These are phyloP conservation scores for Rhizopus stolonifer DNA, from an alignment of 371 early-diverging fungal genomes.

Conservation along the genomic window DNA sequence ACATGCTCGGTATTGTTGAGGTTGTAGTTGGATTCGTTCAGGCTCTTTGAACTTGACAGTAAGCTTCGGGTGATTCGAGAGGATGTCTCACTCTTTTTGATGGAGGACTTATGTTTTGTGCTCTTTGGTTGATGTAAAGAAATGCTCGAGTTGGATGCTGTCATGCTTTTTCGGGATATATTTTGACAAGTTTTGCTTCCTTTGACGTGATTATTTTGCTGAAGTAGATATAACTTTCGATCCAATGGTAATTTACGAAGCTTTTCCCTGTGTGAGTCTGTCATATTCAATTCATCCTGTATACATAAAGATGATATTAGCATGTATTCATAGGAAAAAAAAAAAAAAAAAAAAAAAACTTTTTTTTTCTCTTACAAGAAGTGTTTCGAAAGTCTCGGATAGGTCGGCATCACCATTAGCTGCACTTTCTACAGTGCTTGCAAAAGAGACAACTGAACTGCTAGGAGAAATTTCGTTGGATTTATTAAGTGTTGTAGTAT, in stretches of 20 bases:
- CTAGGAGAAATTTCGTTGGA: neutral
- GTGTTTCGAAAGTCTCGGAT: slow-evolving; percentile 20
- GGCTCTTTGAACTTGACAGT: no score
- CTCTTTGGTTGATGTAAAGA: slow-evolving; percentile 24
- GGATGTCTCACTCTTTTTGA: slow-evolving; percentile 30
- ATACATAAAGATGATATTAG: neutral
- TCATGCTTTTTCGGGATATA: slow-evolving; percentile 3
- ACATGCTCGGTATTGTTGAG: no score
- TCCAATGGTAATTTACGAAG: slow-evolving; percentile 51
- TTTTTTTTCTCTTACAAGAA: slow-evolving; percentile 16
- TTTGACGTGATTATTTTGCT: slow-evolving; percentile 53
- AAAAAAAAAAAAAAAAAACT: no score
- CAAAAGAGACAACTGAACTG: neutral
- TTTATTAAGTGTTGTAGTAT: neutral
- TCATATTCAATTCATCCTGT: slow-evolving; percentile 63
- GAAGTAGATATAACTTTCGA: slow-evolving; percentile 49
- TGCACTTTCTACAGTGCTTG: neutral
- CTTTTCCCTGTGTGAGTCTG: slow-evolving; percentile 48
- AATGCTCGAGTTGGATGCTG: slow-evolving; percentile 19
- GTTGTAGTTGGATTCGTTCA: no score
- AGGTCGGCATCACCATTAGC: slow-evolving; percentile 5
- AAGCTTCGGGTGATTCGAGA: no score
- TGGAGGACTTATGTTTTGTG: slow-evolving; percentile 18
- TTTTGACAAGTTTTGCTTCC: slow-evolving; percentile 12
- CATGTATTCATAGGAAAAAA: no score